phyloP scores from a whole-genome alignment of 2,329 filamentous ascomycete species.

The Phaeomoniella chlamydospora region DNA sequence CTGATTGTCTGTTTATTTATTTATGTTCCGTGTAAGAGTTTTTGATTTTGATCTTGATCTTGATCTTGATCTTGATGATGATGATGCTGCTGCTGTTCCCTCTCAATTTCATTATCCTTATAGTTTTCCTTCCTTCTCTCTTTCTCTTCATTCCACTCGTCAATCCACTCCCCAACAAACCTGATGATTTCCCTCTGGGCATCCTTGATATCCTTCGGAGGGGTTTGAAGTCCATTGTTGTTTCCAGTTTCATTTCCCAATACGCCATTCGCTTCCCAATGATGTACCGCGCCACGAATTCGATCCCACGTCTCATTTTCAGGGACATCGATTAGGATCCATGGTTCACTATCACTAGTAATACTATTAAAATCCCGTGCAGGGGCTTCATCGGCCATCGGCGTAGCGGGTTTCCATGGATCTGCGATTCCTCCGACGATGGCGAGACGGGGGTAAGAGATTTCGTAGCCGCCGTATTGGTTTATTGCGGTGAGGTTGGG shows the following conservation, averaged over 20 bases:
- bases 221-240: slow-evolving; percentile 40
- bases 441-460: slow-evolving; percentile 62
- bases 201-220: slow-evolving; percentile 33
- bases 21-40: no score
- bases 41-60: no score
- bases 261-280: slow-evolving; percentile 41
- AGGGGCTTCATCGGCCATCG: slow-evolving; percentile 49
- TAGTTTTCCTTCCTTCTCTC: neutral
- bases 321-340: slow-evolving; percentile 49
- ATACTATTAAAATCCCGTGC: slow-evolving; percentile 24
- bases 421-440: slow-evolving; percentile 65
- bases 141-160: slow-evolving; percentile 33
- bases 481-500: slow-evolving; percentile 56
- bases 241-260: slow-evolving; percentile 45
- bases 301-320: neutral
- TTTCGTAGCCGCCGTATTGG: slow-evolving; percentile 58
- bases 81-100: no score
- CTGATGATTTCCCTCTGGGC: slow-evolving; percentile 43
- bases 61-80: no score
- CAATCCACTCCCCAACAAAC: slow-evolving; percentile 55
- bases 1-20: no score
- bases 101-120: neutral
- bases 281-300: slow-evolving; percentile 54
- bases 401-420: slow-evolving; percentile 63
- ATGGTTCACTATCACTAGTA: slow-evolving; percentile 48